Base-by-base conservation (phyloP, 192 early-diverging fungal species). In the Podila clonocystis region DNA sequence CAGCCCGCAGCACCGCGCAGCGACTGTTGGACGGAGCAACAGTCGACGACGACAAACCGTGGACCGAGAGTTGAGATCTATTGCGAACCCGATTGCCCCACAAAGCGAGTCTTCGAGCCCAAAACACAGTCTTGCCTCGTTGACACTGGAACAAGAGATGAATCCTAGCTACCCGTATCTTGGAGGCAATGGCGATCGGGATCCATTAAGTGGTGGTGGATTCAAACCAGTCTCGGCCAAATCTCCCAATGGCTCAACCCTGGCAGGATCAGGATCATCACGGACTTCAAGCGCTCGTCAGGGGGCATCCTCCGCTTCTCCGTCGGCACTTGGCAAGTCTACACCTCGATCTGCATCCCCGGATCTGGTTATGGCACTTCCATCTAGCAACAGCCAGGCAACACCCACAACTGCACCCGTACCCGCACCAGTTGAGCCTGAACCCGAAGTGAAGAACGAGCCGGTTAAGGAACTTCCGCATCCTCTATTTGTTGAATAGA, bases 401-500 rank as follows among this genome's bases (percentile, higher is more conserved):
- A 49, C 5, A 11, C 8, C 36, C 29, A n/a, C n/a, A n/a, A n/a
- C n/a, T n/a, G n/a, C n/a, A 29, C 5, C 48, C 63, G 48, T 22
- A 11, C 50, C 63, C 3, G 75, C 66, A 19, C 75, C 59, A 9
- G 64, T 55, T 26, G 52, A 55, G 52, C 20, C 17, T 19, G 52
- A 55, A 5, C n/a, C 24, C 11, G 52, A 55, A 55, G 24, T n/a
- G 52, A 55, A 24, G 24, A 70, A 71, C 29, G 75, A 59, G 22
- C 68, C 64, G 11, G 50, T 66, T 3, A 78, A 78, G 64, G 68
- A 78, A 34, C 58, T 78, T 30, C 75, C 75, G 1, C 75, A 78
- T 26, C 75, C 75, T 50, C 75, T 78, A 26, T 78, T 78, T 67
- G 68, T 78, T 70, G 75, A 78, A 67, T 78, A 78, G 62, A 30